Evolutionary conservation across 202 grass and related monocot species (phyloP).

Genomic region (Elaeis oleifera): DNA sequence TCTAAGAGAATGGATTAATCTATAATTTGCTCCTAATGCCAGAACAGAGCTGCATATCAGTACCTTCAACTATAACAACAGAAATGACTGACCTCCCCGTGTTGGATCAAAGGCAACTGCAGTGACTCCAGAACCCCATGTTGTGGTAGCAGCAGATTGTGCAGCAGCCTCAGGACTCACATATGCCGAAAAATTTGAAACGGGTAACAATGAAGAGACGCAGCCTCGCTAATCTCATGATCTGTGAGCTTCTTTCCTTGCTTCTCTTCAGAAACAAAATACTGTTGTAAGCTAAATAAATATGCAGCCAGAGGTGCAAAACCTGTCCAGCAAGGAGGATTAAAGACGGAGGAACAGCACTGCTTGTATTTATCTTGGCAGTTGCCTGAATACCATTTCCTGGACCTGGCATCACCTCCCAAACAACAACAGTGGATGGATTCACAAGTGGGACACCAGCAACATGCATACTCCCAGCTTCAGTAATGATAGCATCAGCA

Average conservation of each 20-base stretch:
- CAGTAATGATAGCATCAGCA: conserved; percentile 94
- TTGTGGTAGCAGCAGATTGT: conserved; percentile 90
- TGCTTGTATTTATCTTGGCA: conserved; percentile 69
- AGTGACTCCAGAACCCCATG: conserved; percentile 96
- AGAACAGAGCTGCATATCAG: no score
- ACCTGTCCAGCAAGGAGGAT: conserved; percentile 72
- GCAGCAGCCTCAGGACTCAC: conserved; percentile 96
- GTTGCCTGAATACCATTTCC: conserved; percentile 83
- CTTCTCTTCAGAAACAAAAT: conserved; percentile 63
- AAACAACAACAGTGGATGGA: conserved; percentile 97
- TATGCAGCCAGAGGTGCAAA: conserved; percentile 79
- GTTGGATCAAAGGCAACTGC: conserved; percentile 99
- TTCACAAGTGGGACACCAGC: conserved; percentile 99
- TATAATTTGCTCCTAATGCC: no score
- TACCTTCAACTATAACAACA: conserved; percentile 99
- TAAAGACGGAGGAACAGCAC: conserved; percentile 66
- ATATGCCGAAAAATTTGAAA: conserved; percentile 99
- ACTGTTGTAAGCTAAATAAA: conserved; percentile 82
- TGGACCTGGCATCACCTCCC: conserved; percentile 98
- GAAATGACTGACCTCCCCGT: conserved; percentile 76
- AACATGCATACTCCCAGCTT: conserved; percentile 85
- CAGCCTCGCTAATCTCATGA: conserved; percentile 53
- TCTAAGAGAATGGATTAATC: no score
- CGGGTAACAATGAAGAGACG: conserved; percentile 93
- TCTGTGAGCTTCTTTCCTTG: conserved; percentile 62